Evolutionary conservation across 2,329 filamentous ascomycete species (phyloP), one percentile per base, ranked within the genome.

Genomic region (Pseudocercospora vitis): DNA sequence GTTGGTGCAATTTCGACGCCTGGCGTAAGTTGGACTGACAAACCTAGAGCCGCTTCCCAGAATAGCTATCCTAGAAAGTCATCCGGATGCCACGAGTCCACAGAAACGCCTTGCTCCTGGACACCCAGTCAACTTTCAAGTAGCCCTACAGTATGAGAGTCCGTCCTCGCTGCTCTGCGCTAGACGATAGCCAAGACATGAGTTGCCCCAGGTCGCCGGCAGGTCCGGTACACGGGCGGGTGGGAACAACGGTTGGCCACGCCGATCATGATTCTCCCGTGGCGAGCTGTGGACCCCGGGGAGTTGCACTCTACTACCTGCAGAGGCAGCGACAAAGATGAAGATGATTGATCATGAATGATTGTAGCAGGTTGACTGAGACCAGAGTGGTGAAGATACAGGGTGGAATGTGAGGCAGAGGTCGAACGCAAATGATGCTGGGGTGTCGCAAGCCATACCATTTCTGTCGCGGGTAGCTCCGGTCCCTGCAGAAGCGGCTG

Each of bases 1-100:
- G 40, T 45, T 29, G 40, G 40, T 45, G 19, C n/a, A 26, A 45
- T 45, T 45, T 45, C 40, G 6, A 3, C 11, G 24, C 23, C 21
- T 45, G 40, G n/a, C n/a, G n/a, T n/a, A n/a, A n/a, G n/a, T n/a
- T n/a, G n/a, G n/a, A n/a, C n/a, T n/a, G n/a, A n/a, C n/a, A n/a
- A 29, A 12, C 40, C 40, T 45, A n/a, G 40, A 21, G n/a, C n/a
- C 4, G 40, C 21, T 21, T 45, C n/a, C 29, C 23, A 26, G 37
- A 40, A 40, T 42, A 42, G 37, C 33, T 9, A 18, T 3, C 4
- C 5, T 18, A n/a, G 33, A 21, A n/a, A n/a, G n/a, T n/a, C n/a
- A n/a, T n/a, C n/a, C n/a, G n/a, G n/a, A n/a, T n/a, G n/a, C n/a
- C n/a, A n/a, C n/a, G n/a, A n/a, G n/a, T n/a, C n/a, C n/a, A n/a